These are phyloP conservation scores for Mucor sp. DNA, from an alignment of 371 early-diverging fungal genomes.

Conservation along the genomic window DNA sequence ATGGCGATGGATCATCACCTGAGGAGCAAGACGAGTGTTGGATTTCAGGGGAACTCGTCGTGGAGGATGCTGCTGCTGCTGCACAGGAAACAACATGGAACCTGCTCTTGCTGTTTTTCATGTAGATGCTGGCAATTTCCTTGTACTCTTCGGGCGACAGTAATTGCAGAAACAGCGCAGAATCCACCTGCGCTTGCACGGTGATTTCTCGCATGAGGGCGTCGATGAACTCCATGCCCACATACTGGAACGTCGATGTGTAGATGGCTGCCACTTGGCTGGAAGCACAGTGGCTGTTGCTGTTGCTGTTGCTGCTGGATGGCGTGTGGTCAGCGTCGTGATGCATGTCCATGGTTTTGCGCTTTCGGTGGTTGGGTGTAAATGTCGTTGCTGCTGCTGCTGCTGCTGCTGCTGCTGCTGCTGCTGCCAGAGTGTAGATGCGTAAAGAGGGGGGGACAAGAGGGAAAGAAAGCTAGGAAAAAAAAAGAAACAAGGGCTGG, in stretches of 20 bases:
- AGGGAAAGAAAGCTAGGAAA: background rate
- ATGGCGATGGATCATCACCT: constrained; percentile 1
- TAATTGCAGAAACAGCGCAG: constrained; percentile 17
- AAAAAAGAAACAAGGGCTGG: too few relatives aligned
- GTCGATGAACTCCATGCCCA: constrained; percentile 29
- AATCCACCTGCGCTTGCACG: constrained; percentile 10
- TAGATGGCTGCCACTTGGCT: constrained; percentile 13
- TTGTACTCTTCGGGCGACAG: constrained; percentile 24
- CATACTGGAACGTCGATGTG: constrained; percentile 16
- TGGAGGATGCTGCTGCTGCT: too few relatives aligned
- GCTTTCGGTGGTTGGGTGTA: background rate
- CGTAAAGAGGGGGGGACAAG: background rate
- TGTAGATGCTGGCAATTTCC: constrained; percentile 14
- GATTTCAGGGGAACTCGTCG: constrained; percentile 16
- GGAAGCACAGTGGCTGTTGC: background rate
- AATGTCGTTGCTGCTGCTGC: background rate
- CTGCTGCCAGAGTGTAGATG: background rate
- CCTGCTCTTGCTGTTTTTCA: constrained; percentile 5
- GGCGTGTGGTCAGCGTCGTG: background rate
- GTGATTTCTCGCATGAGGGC: constrained; percentile 21
- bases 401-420: too few relatives aligned
- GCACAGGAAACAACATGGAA: constrained; percentile 11
- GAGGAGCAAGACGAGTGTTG: background rate
- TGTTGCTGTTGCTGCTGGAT: background rate
- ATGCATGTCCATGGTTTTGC: background rate